A percentile compares a stretch with the other conserved stretches of the same genome.
phyloP scores from a whole-genome alignment of 352 stramenopile species.

The Globisporangium paroecandrum region DNA sequence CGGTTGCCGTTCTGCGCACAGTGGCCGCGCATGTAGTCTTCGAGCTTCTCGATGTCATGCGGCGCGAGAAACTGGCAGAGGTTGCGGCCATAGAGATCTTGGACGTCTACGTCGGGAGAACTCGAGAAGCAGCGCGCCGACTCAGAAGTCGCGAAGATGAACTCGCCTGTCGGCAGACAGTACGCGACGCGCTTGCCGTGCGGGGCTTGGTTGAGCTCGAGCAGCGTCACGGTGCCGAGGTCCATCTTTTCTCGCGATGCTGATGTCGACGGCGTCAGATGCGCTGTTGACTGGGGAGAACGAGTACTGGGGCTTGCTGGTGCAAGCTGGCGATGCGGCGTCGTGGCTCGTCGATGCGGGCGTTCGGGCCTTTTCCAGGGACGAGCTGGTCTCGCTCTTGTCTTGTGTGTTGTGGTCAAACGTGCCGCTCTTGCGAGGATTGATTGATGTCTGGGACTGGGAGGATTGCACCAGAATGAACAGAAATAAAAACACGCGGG shows the following conservation, averaged over 20 bases:
- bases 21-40: conserved; percentile 46
- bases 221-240: conserved; percentile 45
- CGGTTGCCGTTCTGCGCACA: conserved; percentile 18
- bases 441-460: background rate
- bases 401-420: background rate
- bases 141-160: conserved; percentile 61
- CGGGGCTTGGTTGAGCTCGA: conserved; percentile 57
- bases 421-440: background rate
- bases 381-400: background rate
- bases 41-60: conserved; percentile 56
- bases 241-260: conserved; percentile 18
- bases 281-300: background rate
- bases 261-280: conserved; percentile 6
- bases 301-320: background rate
- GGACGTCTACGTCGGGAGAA: conserved; percentile 16
- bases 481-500: background rate
- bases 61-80: conserved; percentile 53
- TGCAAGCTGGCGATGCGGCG: background rate
- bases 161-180: conserved; percentile 69
- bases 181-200: conserved; percentile 52
- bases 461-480: background rate
- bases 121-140: conserved; percentile 36
- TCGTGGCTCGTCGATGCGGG: conserved; percentile 1
- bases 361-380: background rate
- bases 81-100: conserved; percentile 60